Evolutionary conservation across 495 filamentous ascomycete species (phyloP), one percentile per base, ranked within the genome.

Genomic region (Xylaria curta): DNA sequence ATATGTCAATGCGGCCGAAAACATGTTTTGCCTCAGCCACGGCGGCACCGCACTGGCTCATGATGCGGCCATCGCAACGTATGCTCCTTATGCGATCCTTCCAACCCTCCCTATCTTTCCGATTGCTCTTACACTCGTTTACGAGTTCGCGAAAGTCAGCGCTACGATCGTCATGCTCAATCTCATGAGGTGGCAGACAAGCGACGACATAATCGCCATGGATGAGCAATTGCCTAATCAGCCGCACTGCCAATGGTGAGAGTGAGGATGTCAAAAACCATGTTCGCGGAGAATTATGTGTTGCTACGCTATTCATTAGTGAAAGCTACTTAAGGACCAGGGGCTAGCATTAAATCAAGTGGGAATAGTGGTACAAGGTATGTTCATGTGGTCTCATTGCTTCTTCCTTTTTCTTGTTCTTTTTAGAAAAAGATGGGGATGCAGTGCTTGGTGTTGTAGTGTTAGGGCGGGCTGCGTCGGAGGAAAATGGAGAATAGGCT

Each of bases 181-280:
- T 86, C 81, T 93, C 91, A 71, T 85, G 81, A 21, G 92, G 89
- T 28, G 89, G 88, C 28, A 97, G 83, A 58, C 94, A 94, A 33
- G 93, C 90, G 21, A 94, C 89, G 26, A 94, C 91, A 77, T 88
- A 92, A 79, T 98, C 96, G 54, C 96, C 94, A 82, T 97, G 94
- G 26, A 87, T 88, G 53, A 97, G 90, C 62, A 93, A 84, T 75
- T 93, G 89, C 58, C 91, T 88, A 59, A 92, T 89, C 73, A 95
- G 85, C 28, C 88, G 86, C 61, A 91, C 83, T 47, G 87, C 90
- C 75, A 97, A 87, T n/a, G 95, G 94, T 63, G 92, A 92, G 73
- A 93, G 85, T 24, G 92, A 91, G 59, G 92, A 91, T 33, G 94
- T 97, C 69, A 98, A 85, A 77, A 98, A 91, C 95, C 96, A 98